phyloP scores from a whole-genome alignment of 176 grass and related monocot genomes.

The Thalia dealbata region DNA sequence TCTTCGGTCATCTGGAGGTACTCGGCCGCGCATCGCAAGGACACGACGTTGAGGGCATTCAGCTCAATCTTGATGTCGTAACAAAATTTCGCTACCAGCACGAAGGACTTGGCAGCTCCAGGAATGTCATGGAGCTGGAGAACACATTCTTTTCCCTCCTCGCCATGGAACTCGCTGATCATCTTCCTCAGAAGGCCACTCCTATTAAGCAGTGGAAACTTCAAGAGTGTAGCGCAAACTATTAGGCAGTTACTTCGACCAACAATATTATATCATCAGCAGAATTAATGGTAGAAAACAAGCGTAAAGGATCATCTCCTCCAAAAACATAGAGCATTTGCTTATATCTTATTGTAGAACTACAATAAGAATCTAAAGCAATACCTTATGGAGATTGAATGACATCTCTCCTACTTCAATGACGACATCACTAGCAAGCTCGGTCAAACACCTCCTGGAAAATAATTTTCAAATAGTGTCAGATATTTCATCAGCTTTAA shows the following conservation, averaged over 20 bases:
- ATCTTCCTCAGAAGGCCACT: neutral
- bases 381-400: conserved; percentile 16
- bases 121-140: conserved; percentile 1
- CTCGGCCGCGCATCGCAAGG: conserved; percentile 2
- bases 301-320: too few species aligned
- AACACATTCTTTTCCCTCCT: neutral
- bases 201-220: conserved; percentile 9
- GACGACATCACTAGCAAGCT: conserved; percentile 10
- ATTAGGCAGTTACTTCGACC: too few species aligned
- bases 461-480: neutral
- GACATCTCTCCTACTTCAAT: conserved; percentile 13
- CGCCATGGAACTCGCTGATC: neutral
- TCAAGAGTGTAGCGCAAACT: neutral
- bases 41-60: conserved; percentile 1
- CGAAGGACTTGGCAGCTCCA: conserved; percentile 3
- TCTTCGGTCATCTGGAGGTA: conserved; percentile 1
- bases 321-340: too few species aligned
- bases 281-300: too few species aligned
- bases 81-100: conserved; percentile 2
- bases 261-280: too few species aligned
- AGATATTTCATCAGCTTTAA: neutral
- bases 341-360: neutral
- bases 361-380: neutral
- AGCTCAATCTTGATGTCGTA: conserved; percentile 2
- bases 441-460: conserved; percentile 6